These are phyloP conservation scores for Coniochaeta prunicola DNA, from an alignment of 2,329 filamentous ascomycete species.

Conservation along the genomic window DNA sequence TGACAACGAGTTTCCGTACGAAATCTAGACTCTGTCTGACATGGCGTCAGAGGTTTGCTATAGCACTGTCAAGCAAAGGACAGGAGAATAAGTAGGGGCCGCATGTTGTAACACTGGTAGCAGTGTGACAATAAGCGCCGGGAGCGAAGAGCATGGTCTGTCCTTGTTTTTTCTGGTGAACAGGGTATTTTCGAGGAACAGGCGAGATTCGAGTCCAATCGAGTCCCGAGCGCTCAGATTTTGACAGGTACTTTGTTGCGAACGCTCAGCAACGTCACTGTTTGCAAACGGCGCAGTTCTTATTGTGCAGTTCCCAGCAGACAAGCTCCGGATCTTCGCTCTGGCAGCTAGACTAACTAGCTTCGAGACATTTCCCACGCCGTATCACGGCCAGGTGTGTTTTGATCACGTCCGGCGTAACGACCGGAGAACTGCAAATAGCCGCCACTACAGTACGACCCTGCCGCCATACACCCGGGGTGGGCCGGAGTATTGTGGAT, in stretches of 20 bases:
- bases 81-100: too few relatives aligned
- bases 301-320: background rate
- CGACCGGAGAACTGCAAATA: background rate
- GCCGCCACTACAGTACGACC: background rate
- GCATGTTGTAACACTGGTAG: too few relatives aligned
- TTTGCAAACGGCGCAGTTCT: background rate
- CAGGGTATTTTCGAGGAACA: background rate
- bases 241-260: background rate
- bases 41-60: too few relatives aligned
- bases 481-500: background rate
- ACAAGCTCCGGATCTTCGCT: background rate
- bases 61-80: too few relatives aligned
- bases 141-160: too few relatives aligned
- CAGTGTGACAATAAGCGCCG: too few relatives aligned
- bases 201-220: background rate
- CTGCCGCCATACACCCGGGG: background rate
- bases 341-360: background rate
- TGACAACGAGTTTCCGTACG: too few relatives aligned
- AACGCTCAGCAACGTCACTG: background rate
- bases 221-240: too few relatives aligned
- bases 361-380: too few relatives aligned
- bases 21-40: too few relatives aligned
- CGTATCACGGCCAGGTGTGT: background rate
- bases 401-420: background rate
- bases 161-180: too few relatives aligned